Evolutionary conservation across 1,284 basidiomycete species (phyloP), one percentile per base, ranked within the genome.

Genomic region (Uromyces viciae-fabae): DNA sequence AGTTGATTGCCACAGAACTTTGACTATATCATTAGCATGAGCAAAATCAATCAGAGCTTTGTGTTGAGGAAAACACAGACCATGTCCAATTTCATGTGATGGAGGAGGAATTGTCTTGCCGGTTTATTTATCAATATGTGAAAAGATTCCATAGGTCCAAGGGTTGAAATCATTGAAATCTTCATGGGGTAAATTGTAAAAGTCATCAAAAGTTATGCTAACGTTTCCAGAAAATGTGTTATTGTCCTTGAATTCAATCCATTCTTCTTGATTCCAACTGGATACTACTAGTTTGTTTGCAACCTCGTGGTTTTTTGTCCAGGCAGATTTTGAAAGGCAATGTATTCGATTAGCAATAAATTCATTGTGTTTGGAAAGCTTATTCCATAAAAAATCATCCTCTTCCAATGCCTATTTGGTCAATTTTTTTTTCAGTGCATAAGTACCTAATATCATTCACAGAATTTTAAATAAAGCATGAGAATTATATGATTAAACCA

Each of bases 61-160:
- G 52, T 72, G 69, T 33, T 33, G 11, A 3, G 69, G 40, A 72
- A 72, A 72, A 14, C 22, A 22, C 8, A 72, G 25, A 22, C 69
- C 46, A 72, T 52, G 46, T 7, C 69, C 46, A 4, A 9, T 72
- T 17, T 52, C 33, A 8, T 49, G 19, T 17, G 69, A 72, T 31
- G 69, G 69, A 19, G 69, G 33, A 72, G 69, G 69, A n/a, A 52
- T 72, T 14, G 69, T 40, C 5, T 52, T 52, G 28, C 69, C 69
- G 4, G 69, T 52, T 52, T 52, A 3, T 49, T 11, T 49, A 43
- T 71, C 43, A n/a, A 52, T 72, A 28, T 52, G 33, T 5, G 46
- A 72, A n/a, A 72, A 72, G 1, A 72, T 7, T 52, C 43, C 69
- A 72, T 52, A 72, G 46, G 69, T 72, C 43, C 43, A 56, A 72